These are phyloP conservation scores for Agaricus bisporus DNA, from an alignment of 768 basidiomycete genomes.

Conservation along the genomic window DNA sequence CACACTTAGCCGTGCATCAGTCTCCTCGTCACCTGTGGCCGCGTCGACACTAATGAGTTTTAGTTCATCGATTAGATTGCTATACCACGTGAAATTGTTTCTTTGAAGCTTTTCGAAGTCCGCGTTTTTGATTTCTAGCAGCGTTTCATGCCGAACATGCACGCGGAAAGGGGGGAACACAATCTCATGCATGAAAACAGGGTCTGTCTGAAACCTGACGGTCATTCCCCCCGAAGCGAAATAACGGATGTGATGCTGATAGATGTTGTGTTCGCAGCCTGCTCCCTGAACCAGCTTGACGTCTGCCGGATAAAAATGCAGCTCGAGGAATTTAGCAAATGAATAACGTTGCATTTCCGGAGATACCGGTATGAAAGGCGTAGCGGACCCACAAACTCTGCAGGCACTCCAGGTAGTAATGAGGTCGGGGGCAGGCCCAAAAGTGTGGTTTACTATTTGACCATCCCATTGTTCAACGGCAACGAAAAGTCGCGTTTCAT, in stretches of 20 bases:
- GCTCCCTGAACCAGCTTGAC: constrained; percentile 82
- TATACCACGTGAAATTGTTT: constrained; percentile 72
- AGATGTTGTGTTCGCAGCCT: constrained; percentile 91
- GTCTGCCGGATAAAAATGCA: constrained; percentile 91
- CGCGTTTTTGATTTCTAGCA: constrained; percentile 85
- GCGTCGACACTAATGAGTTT: constrained; percentile 74
- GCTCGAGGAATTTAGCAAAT: constrained; percentile 93
- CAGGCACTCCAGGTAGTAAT: constrained; percentile 93
- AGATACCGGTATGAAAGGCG: constrained; percentile 84
- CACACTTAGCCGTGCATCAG: constrained; percentile 53
- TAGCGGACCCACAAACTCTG: constrained; percentile 68
- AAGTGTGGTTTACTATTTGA: constrained; percentile 55
- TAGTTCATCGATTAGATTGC: constrained; percentile 67
- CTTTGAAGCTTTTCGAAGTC: constrained; percentile 76
- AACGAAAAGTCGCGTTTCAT: constrained; percentile 74
- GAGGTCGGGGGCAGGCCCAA: constrained; percentile 57
- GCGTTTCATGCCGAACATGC: constrained; percentile 79
- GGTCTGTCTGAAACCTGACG: constrained; percentile 82
- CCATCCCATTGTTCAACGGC: constrained; percentile 89
- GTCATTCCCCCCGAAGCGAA: constrained; percentile 83
- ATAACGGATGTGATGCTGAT: constrained; percentile 87
- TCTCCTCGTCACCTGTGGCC: constrained; percentile 71
- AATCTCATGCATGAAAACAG: constrained; percentile 77
- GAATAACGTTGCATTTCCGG: constrained; percentile 93
- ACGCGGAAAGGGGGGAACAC: constrained; percentile 86